Base-by-base conservation (phyloP, 2,329 filamentous ascomycete genomes). In the Diplocarpon rosae region DNA sequence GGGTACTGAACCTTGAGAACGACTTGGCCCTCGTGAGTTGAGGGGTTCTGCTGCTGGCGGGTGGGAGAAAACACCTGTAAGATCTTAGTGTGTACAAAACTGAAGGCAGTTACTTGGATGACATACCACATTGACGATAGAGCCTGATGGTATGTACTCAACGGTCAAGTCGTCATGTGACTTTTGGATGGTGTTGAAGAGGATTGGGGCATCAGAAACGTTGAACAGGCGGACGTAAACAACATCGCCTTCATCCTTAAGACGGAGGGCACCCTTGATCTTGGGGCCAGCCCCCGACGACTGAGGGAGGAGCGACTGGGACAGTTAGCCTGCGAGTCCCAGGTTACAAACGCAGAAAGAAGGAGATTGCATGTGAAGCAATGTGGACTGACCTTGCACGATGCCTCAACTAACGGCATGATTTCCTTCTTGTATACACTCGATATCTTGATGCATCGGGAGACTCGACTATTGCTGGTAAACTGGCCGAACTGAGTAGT, bases 1-100 rank as follows among this genome's bases (percentile, higher is more conserved):
- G 58, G 59, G 42, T 57, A 59, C 36, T 67, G 66, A 17, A 73
- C 70, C n/a, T 66, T 69, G 10, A 78, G 58, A 45, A 69, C 63
- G 32, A 78, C 58, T 55, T 78, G 73, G 14, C 73, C 76, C 61
- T 80, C 75, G 49, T 73, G 69, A 38, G 68, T 62, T 14, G 69
- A 39, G 30, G 13, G 29, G 16, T 14, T 9, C 3, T 31, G 15
- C 8, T 27, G 24, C 8, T 41, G 20, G 20, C 20, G 20, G 20
- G 20, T 15, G 11, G 43, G 43, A 6, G 43, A 46, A 6, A 42
- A 30, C 17, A 28, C 16, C 43, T 46, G 12, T 10, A 27, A 1
- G 2, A 14, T 8, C 28, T 46, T 24, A 46, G 27, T 13, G 31
- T 31, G 1, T 27, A 12, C 11, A 37, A 8, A 5, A 32, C 11